These are phyloP conservation scores for Marsdenia floribunda DNA, from an alignment of 257 asterid genomes.

Conservation along the genomic window DNA sequence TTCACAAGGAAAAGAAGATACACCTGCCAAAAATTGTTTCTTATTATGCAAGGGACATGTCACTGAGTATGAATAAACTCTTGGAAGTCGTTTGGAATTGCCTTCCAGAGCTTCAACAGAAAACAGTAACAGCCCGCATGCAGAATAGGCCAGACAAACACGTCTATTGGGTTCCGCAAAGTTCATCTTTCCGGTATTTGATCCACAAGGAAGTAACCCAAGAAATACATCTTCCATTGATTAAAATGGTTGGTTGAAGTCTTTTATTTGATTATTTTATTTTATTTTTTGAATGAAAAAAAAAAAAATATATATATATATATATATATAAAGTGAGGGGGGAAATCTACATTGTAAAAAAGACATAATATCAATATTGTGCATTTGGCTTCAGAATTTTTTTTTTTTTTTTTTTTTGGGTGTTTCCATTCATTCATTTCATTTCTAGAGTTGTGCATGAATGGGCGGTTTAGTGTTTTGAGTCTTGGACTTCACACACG, in stretches of 20 bases:
- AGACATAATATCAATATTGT: not conserved
- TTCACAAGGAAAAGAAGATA: constrained; percentile 59
- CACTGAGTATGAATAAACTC: constrained; percentile 48
- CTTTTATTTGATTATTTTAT: not conserved
- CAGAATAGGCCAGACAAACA: constrained; percentile 57
- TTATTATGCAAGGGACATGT: constrained; percentile 69
- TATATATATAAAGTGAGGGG: not conserved
- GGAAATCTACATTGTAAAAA: not conserved
- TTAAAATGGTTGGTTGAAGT: not conserved
- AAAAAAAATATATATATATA: too few species aligned
- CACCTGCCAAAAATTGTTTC: constrained; percentile 60
- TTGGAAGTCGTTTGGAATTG: constrained; percentile 45
- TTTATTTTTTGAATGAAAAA: not conserved
- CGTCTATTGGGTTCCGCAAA: constrained; percentile 61
- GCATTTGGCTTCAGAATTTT: not conserved
- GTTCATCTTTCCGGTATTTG: constrained; percentile 60
- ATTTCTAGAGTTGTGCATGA: too few species aligned
- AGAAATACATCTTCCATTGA: constrained; percentile 13
- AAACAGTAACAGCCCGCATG: constrained; percentile 32
- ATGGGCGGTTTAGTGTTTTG: too few species aligned
- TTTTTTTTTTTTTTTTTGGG: too few species aligned
- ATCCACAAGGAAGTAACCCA: constrained; percentile 52
- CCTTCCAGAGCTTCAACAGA: constrained; percentile 51
- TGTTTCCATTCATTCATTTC: not conserved
- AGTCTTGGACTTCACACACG: too few species aligned